Percentiles rank a stretch among this genome's conserved stretches.
Evolutionary conservation across 495 filamentous ascomycete species (phyloP).

Genomic region (Cercophora newfieldiana): DNA sequence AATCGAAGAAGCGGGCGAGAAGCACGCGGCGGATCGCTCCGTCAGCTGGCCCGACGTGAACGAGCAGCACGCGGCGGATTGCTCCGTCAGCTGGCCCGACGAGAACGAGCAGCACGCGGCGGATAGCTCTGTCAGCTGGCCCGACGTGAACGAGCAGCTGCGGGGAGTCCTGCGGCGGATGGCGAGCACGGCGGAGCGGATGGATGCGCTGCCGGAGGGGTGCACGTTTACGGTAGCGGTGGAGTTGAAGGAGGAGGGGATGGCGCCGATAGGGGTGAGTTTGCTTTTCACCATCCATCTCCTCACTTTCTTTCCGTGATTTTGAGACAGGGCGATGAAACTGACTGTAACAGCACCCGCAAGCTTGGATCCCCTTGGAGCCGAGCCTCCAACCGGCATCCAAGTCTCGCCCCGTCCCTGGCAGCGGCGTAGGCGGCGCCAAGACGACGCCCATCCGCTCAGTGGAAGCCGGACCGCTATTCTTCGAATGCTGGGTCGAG

Average conservation of each 20-base stretch:
- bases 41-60: constrained; percentile 42
- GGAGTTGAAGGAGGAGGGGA: constrained; percentile 72
- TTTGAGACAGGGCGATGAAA: not conserved
- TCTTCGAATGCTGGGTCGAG: constrained; percentile 70
- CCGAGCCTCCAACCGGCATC: constrained; percentile 47
- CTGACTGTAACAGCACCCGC: constrained; percentile 50
- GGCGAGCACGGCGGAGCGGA: constrained; percentile 55
- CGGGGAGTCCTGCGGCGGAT: constrained; percentile 53
- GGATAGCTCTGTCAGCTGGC: constrained; percentile 35
- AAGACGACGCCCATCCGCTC: constrained; percentile 57
- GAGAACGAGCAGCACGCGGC: constrained; percentile 18
- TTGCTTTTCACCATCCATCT: not conserved
- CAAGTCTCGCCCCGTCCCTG: constrained; percentile 33
- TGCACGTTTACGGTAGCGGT: constrained; percentile 88
- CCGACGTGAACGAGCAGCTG: constrained; percentile 48
- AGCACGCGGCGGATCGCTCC: constrained; percentile 12
- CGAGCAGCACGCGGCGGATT: constrained; percentile 16
- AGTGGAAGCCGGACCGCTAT: constrained; percentile 63
- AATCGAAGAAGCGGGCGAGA: constrained; percentile 41
- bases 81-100: constrained; percentile 39
- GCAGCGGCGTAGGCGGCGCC: constrained; percentile 45
- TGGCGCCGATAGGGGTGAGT: constrained; percentile 70
- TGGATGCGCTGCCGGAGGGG: constrained; percentile 66
- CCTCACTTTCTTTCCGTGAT: not conserved
- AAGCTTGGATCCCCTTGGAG: constrained; percentile 66